Percentiles rank a stretch among this genome's conserved stretches.
Evolutionary conservation across 2,329 filamentous ascomycete species (phyloP).

Genomic region (Microcyclospora pomicola): DNA sequence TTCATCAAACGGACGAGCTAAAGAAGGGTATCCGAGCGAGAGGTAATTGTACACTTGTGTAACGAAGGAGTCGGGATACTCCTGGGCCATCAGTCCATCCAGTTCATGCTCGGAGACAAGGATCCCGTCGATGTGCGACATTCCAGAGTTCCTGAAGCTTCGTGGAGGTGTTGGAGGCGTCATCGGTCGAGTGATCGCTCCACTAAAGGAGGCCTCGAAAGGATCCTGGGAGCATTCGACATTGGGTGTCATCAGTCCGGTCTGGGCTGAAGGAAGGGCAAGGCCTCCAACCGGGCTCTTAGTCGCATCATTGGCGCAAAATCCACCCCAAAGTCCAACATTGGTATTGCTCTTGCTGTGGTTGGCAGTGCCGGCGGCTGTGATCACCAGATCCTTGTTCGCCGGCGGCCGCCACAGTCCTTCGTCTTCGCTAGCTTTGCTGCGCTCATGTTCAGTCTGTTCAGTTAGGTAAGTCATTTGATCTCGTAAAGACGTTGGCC

Average conservation of each 20-base stretch:
- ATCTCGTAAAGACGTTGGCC: slow-evolving; percentile 34
- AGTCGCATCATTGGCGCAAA: slow-evolving; percentile 38
- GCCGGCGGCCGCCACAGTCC: slow-evolving; percentile 39
- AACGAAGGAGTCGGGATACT: slow-evolving; percentile 74
- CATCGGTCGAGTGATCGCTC: slow-evolving; percentile 1
- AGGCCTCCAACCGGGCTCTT: slow-evolving; percentile 21
- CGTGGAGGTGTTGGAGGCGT: slow-evolving; percentile 16
- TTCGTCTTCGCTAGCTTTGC: slow-evolving; percentile 33
- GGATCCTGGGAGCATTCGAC: slow-evolving; percentile 26
- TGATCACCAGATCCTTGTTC: neutral
- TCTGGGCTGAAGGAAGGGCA: slow-evolving; percentile 28
- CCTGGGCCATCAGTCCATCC: slow-evolving; percentile 34
- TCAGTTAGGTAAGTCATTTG: slow-evolving; percentile 38
- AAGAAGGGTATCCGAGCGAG: slow-evolving; percentile 77
- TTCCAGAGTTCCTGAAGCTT: slow-evolving; percentile 6
- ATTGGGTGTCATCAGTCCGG: slow-evolving; percentile 38
- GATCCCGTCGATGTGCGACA: slow-evolving; percentile 25
- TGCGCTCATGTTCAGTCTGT: slow-evolving; percentile 32
- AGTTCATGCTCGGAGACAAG: slow-evolving; percentile 30
- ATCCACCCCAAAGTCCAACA: slow-evolving; percentile 62
- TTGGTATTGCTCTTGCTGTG: slow-evolving; percentile 6
- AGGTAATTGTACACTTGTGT: slow-evolving; percentile 97
- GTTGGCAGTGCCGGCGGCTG: slow-evolving; percentile 6
- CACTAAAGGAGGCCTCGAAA: slow-evolving; percentile 22
- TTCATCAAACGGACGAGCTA: slow-evolving; percentile 68